Conservation (phyloP, 495 filamentous ascomycete species). For the Acidiella bohemica region DNA sequence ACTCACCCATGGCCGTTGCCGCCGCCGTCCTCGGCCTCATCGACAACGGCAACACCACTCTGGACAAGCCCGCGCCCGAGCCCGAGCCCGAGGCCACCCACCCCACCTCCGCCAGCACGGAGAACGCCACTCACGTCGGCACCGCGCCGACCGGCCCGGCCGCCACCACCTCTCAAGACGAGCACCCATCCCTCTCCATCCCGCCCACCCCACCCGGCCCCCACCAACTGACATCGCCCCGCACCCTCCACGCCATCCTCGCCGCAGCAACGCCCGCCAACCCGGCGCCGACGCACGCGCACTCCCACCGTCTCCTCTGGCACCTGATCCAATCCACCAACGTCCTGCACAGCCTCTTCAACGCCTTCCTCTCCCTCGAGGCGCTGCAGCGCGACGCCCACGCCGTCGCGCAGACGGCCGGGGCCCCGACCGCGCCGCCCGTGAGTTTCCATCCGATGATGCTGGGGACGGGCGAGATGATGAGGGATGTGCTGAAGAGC, state of each 20-base stretch:
- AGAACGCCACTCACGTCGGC: too few relatives aligned
- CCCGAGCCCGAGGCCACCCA: not conserved
- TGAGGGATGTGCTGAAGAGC: not conserved
- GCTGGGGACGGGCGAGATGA: not conserved
- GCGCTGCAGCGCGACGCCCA: constrained; percentile 1
- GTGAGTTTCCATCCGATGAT: too few relatives aligned
- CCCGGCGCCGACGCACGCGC: not conserved
- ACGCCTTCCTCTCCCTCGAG: constrained; percentile 6
- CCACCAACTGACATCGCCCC: too few relatives aligned
- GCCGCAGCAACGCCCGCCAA: too few relatives aligned
- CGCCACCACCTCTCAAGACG: too few relatives aligned
- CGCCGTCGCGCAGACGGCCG: not conserved
- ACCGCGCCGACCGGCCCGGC: not conserved
- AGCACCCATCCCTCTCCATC: too few relatives aligned
- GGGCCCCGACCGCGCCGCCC: not conserved
- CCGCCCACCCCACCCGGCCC: too few relatives aligned
- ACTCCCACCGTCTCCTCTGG: not conserved
- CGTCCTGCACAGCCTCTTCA: not conserved
- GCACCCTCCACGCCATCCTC: too few relatives aligned
- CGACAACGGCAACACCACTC: too few relatives aligned
- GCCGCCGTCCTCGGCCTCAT: too few relatives aligned
- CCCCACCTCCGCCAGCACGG: too few relatives aligned
- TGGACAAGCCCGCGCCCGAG: not conserved
- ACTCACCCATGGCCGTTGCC: too few relatives aligned
- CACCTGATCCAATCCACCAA: constrained; percentile 1